These are phyloP conservation scores for Dendrostoma leiphaemia DNA, from an alignment of 2,329 filamentous ascomycete species.

Conservation along the genomic window DNA sequence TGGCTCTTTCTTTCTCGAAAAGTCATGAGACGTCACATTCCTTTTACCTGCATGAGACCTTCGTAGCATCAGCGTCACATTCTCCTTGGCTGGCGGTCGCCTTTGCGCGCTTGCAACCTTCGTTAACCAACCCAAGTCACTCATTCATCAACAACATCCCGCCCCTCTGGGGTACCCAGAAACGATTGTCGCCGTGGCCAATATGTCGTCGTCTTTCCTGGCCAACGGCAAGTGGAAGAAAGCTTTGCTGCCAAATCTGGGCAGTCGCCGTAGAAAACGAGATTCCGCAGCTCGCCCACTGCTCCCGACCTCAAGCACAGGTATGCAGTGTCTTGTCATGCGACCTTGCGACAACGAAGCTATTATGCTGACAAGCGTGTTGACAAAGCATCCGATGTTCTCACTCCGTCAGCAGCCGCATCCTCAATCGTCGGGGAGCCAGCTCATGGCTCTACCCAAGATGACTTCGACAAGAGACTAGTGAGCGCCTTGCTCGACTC, in stretches of 20 bases:
- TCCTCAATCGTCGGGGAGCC: not conserved
- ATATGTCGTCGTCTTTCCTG: not conserved
- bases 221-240: slow-evolving; percentile 15
- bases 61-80: not conserved
- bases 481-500: slow-evolving; percentile 15
- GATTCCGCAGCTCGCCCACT: not conserved
- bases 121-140: not conserved
- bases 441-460: not conserved
- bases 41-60: not conserved
- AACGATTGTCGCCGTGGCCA: not conserved
- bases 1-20: no score
- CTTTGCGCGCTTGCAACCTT: not conserved
- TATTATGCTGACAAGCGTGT: not conserved
- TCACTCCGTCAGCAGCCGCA: not conserved
- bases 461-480: slow-evolving; percentile 6
- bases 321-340: not conserved
- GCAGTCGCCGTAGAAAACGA: slow-evolving; percentile 4
- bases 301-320: slow-evolving; percentile 7
- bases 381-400: slow-evolving; percentile 5
- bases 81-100: not conserved
- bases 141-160: not conserved
- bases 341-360: no score
- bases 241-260: slow-evolving; percentile 10
- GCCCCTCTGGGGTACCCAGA: not conserved
- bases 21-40: no score